Percentiles rank a stretch among this genome's conserved stretches.
Conservation (phyloP, 2,329 filamentous ascomycete genomes). For the Pseudogymnoascus sp. region DNA sequence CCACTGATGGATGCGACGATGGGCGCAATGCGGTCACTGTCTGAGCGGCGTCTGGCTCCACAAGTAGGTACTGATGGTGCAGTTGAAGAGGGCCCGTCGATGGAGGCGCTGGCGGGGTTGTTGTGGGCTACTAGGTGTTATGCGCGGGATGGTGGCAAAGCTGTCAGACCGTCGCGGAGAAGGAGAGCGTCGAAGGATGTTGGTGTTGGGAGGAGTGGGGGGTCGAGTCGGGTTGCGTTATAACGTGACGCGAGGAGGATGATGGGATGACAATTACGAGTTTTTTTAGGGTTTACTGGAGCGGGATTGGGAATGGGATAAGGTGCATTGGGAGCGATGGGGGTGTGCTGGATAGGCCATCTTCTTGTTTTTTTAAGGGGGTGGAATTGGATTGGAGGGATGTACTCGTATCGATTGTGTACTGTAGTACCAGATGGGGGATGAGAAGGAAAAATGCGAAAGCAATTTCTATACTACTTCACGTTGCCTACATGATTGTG, state of each 20-base stretch:
- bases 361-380: not conserved
- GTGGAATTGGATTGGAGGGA: not conserved
- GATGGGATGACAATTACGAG: not conserved
- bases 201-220: not conserved
- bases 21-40: constrained; percentile 60
- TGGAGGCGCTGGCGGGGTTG: constrained; percentile 28
- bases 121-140: constrained; percentile 24
- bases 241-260: not conserved
- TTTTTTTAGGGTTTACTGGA: not conserved
- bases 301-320: not conserved
- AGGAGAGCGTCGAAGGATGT: not conserved
- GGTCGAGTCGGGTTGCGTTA: not conserved
- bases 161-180: not conserved
- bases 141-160: not conserved
- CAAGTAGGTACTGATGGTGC: constrained; percentile 19
- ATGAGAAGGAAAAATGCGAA: not conserved
- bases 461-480: not conserved
- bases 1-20: constrained; percentile 67
- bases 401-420: not conserved
- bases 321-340: not conserved
- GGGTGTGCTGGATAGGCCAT: not conserved
- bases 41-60: constrained; percentile 22
- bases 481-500: too few relatives aligned
- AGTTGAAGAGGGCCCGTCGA: constrained; percentile 20
- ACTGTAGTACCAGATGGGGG: not conserved